A percentile compares a stretch with the other conserved stretches of the same genome.
These are phyloP conservation scores for Oidium heveae DNA, from an alignment of 2,329 filamentous ascomycete species.

Conservation along the genomic window DNA sequence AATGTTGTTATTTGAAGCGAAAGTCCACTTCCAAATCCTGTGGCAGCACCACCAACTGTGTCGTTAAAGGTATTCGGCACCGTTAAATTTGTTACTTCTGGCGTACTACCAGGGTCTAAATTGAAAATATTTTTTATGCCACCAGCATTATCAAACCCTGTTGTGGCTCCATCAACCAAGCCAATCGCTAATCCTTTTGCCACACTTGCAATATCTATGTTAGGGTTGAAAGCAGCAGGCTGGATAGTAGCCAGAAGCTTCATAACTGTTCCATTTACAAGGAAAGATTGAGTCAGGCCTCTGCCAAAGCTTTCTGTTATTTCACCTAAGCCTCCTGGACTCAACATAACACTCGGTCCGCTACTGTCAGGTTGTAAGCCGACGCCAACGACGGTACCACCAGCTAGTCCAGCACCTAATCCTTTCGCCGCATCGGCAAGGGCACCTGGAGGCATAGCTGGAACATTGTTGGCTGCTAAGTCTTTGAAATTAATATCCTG, in stretches of 20 bases:
- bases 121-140: constrained; percentile 2
- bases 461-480: not conserved
- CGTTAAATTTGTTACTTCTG: constrained; percentile 7
- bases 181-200: constrained; percentile 16
- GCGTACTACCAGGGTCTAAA: constrained; percentile 2
- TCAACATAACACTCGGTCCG: not conserved
- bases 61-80: constrained; percentile 14
- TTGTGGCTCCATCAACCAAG: constrained; percentile 15
- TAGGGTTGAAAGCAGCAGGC: not conserved
- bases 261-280: constrained; percentile 13
- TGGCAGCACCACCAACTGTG: constrained; percentile 14
- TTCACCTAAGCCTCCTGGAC: not conserved
- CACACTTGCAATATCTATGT: constrained; percentile 8
- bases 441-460: not conserved
- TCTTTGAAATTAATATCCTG: constrained; percentile 1
- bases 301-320: constrained; percentile 11
- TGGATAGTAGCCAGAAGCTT: constrained; percentile 7
- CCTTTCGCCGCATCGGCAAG: constrained; percentile 1
- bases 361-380: constrained; percentile 3
- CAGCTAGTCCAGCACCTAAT: constrained; percentile 5
- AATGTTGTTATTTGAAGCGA: constrained; percentile 15
- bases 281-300: constrained; percentile 13
- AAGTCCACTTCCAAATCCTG: constrained; percentile 16
- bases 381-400: constrained; percentile 5
- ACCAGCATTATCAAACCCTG: constrained; percentile 10